Percentiles rank a stretch among this genome's conserved stretches.
phyloP scores from a whole-genome alignment of 345 rosid species.

The Carallia pectinifolia region DNA sequence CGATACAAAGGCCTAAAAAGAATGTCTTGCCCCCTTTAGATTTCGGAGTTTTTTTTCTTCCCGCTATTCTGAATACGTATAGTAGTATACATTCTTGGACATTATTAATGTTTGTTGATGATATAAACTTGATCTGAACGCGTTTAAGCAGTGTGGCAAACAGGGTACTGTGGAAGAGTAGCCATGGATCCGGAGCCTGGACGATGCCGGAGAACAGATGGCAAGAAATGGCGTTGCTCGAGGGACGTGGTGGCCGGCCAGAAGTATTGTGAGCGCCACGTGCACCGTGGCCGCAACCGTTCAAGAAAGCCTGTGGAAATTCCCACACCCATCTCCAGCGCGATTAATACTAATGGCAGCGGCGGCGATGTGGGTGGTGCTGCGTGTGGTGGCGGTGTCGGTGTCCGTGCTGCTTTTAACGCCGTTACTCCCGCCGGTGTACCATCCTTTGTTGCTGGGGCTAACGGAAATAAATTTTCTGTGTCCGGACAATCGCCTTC shows the following conservation, averaged over 20 bases:
- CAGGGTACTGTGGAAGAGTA: constrained; percentile 83
- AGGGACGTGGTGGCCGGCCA: constrained; percentile 87
- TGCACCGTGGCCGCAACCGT: constrained; percentile 99
- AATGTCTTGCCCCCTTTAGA: neutral
- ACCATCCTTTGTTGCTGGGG: constrained; percentile 33
- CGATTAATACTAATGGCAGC: constrained; percentile 9
- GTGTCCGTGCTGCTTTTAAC: constrained; percentile 8
- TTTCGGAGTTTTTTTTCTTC: neutral
- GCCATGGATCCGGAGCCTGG: constrained; percentile 98
- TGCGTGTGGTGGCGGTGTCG: neutral
- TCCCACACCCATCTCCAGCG: constrained; percentile 48
- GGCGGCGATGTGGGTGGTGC: constrained; percentile 9
- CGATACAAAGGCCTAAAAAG: neutral
- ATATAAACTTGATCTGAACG: neutral
- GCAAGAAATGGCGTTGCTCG: constrained; percentile 99
- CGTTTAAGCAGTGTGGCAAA: constrained; percentile 37
- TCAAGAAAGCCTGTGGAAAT: constrained; percentile 99
- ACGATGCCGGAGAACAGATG: constrained; percentile 98
- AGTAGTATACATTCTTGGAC: neutral
- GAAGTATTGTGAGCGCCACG: constrained; percentile 99
- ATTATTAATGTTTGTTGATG: neutral
- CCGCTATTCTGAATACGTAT: neutral
- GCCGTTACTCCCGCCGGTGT: constrained; percentile 5
- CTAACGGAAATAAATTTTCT: constrained; percentile 41
- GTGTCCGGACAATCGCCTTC: constrained; percentile 52